phyloP scores from a whole-genome alignment of 2,329 filamentous ascomycete species.

The Colletotrichum abscissum region DNA sequence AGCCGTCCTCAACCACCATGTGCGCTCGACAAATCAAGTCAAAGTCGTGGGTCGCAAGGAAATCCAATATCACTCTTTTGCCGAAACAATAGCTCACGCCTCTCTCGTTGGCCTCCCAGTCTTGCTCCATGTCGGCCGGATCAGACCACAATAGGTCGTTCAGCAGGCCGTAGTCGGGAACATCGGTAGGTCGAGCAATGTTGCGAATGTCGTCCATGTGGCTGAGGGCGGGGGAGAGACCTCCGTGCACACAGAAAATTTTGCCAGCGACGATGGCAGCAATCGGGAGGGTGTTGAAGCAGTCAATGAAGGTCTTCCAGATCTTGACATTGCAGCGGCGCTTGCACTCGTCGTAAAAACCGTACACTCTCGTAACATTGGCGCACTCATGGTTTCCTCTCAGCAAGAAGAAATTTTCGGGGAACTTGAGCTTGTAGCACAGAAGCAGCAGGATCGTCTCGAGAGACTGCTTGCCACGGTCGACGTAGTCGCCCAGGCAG shows the following conservation, averaged over 20 bases:
- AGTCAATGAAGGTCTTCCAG: conserved; percentile 98
- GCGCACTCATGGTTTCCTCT: conserved; percentile 97
- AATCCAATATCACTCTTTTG: conserved; percentile 97
- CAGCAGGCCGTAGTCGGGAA: conserved; percentile 94
- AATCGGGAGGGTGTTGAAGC: conserved; percentile 95
- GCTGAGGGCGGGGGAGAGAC: conserved; percentile 88
- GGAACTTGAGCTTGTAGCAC: conserved; percentile 97
- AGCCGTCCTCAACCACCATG: conserved; percentile 99
- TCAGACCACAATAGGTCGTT: conserved; percentile 98
- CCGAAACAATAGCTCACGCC: conserved; percentile 99
- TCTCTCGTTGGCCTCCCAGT: conserved; percentile 97
- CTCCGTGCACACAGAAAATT: conserved; percentile 97
- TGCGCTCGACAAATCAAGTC: conserved; percentile 97
- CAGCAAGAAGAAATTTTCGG: conserved; percentile 96
- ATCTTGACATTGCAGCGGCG: conserved; percentile 95
- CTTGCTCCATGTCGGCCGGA: conserved; percentile 96
- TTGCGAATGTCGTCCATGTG: conserved; percentile 99
- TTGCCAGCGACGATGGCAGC: conserved; percentile 97
- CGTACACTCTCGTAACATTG: conserved; percentile 94
- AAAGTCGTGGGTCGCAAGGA: conserved; percentile 93
- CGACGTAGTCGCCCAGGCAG: conserved; percentile 96
- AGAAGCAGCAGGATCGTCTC: conserved; percentile 93
- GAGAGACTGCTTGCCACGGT: conserved; percentile 93
- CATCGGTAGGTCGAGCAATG: conserved; percentile 94
- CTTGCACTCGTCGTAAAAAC: conserved; percentile 99